Conservation (phyloP, 345 rosid species). For the Firmiana major region DNA sequence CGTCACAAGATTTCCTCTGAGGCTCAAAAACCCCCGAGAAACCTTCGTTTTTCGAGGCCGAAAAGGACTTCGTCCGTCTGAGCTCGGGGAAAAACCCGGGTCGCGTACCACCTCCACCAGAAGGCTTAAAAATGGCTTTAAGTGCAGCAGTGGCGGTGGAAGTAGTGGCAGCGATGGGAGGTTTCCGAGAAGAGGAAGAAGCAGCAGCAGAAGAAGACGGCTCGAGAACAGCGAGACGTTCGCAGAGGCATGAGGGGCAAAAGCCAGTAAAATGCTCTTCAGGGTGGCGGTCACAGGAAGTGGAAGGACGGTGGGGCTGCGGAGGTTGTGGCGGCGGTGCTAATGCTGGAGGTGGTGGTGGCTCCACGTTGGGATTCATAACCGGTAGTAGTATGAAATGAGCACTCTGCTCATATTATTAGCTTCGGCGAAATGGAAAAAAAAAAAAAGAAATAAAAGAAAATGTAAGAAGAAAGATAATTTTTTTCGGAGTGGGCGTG, state of each 20-base stretch:
- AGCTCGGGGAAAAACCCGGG: slow-evolving; percentile 71
- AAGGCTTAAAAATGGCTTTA: slow-evolving; percentile 53
- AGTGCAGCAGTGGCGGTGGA: slow-evolving; percentile 39
- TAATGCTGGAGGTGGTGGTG: slow-evolving; percentile 20
- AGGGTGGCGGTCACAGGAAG: slow-evolving; percentile 87
- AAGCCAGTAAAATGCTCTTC: slow-evolving; percentile 87
- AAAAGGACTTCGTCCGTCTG: slow-evolving; percentile 87
- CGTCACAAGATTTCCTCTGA: slow-evolving; percentile 97
- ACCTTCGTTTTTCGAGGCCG: slow-evolving; percentile 89
- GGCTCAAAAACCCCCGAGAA: slow-evolving; percentile 83
- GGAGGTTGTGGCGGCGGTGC: slow-evolving; percentile 48
- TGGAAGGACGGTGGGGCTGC: slow-evolving; percentile 77
- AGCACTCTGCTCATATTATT: slow-evolving; percentile 63
- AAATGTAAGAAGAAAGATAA: too few relatives aligned
- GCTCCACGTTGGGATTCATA: slow-evolving; percentile 83
- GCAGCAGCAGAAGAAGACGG: slow-evolving; percentile 32
- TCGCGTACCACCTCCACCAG: slow-evolving; percentile 22
- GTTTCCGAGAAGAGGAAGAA: slow-evolving; percentile 54
- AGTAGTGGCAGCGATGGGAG: slow-evolving; percentile 42
- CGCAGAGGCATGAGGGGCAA: slow-evolving; percentile 96
- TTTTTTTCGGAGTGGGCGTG: not conserved
- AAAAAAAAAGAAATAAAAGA: not conserved
- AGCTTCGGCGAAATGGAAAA: slow-evolving; percentile 12
- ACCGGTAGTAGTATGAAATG: slow-evolving; percentile 46
- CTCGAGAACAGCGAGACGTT: slow-evolving; percentile 81